Evolutionary conservation across 257 asterid species (phyloP).

Genomic region (Petunia secreta): DNA sequence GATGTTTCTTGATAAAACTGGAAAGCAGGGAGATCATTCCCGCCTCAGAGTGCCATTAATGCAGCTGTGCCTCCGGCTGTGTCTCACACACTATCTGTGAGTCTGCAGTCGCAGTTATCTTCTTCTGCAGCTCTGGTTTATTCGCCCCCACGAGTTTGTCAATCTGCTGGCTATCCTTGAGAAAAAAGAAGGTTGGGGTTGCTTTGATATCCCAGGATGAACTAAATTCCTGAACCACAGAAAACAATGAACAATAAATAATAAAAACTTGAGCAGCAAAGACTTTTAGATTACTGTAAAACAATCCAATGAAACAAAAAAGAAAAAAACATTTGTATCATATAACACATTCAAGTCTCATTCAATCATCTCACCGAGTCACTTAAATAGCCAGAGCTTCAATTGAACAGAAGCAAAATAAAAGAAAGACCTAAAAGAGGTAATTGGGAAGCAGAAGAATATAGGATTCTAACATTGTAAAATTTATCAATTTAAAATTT

Average conservation of each 20-base stretch:
- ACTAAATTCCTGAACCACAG: slow-evolving; percentile 77
- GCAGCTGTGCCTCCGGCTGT: slow-evolving; percentile 15
- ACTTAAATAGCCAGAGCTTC: slow-evolving; percentile 2
- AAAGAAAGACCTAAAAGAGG: neutral
- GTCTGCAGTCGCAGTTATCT: slow-evolving; percentile 62
- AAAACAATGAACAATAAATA: neutral
- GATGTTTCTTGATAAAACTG: slow-evolving; percentile 16
- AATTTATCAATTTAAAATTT: neutral
- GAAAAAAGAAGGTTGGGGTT: slow-evolving; percentile 98
- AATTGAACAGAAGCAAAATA: neutral
- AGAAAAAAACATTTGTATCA: neutral
- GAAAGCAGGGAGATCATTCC: slow-evolving; percentile 15
- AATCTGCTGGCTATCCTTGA: slow-evolving; percentile 73
- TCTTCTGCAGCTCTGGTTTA: slow-evolving; percentile 91
- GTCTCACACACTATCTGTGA: slow-evolving; percentile 39
- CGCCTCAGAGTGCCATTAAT: slow-evolving; percentile 20
- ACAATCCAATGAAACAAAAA: slow-evolving; percentile 10
- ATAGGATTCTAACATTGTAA: neutral
- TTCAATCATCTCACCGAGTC: neutral
- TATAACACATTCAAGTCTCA: neutral
- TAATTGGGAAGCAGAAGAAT: neutral
- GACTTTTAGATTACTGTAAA: slow-evolving; percentile 16
- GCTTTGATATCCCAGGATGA: slow-evolving; percentile 97
- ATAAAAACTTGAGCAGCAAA: neutral
- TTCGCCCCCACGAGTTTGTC: slow-evolving; percentile 99